Conservation (phyloP, 805 yeast species). For the Teunomyces kruisii region DNA sequence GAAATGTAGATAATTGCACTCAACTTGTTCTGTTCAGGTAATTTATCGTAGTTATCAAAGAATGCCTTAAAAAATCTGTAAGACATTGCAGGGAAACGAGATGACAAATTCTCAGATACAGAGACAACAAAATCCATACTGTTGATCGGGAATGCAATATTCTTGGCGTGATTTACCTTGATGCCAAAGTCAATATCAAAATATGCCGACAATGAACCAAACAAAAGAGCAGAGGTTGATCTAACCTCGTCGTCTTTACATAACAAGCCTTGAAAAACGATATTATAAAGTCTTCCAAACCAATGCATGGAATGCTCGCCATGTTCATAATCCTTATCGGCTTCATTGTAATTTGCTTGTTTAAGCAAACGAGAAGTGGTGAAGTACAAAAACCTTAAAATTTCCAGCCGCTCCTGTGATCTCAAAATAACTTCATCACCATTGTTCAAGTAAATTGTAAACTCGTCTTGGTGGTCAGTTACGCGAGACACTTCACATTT, state of each 20-base stretch:
- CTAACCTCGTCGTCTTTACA: slow-evolving; percentile 58
- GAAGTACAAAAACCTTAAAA: slow-evolving; percentile 68
- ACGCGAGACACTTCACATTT: slow-evolving; percentile 35
- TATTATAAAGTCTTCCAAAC: slow-evolving; percentile 62
- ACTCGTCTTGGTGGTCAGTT: slow-evolving; percentile 31
- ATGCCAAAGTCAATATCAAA: slow-evolving; percentile 63
- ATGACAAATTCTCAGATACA: slow-evolving; percentile 58
- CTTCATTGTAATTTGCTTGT: slow-evolving; percentile 20
- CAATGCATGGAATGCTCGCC: slow-evolving; percentile 33
- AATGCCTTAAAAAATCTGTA: slow-evolving; percentile 57
- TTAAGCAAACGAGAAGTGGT: slow-evolving; percentile 56
- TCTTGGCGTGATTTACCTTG: slow-evolving; percentile 53
- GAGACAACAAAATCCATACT: slow-evolving; percentile 59
- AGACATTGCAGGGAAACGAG: slow-evolving; percentile 57
- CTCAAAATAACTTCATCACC: slow-evolving; percentile 28
- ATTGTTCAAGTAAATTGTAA: slow-evolving; percentile 30
- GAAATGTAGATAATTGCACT: slow-evolving; percentile 53
- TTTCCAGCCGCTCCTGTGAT: slow-evolving; percentile 48
- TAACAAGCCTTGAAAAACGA: slow-evolving; percentile 68
- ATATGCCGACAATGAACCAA: slow-evolving; percentile 60
- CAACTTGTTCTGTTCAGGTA: slow-evolving; percentile 33
- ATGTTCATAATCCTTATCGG: slow-evolving; percentile 12
- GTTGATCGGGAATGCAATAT: slow-evolving; percentile 67
- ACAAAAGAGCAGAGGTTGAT: slow-evolving; percentile 59
- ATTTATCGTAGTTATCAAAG: slow-evolving; percentile 41